Evolutionary conservation across 176 grass and related monocot genomes (phyloP).

Genomic region (Triticum turgidum): DNA sequence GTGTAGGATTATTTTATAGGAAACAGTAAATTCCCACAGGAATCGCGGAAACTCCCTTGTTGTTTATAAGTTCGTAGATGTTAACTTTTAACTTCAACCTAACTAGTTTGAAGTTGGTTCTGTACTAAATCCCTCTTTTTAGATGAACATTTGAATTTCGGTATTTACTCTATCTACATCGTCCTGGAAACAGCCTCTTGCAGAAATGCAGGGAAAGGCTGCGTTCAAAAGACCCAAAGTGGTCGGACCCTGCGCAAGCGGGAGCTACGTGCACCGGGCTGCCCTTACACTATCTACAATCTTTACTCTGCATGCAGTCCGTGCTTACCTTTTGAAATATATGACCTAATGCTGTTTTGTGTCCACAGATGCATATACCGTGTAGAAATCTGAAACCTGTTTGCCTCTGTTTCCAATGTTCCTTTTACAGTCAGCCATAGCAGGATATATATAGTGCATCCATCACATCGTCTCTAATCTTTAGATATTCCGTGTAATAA

Average conservation of each 20-base stretch:
- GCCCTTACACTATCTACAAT: neutral
- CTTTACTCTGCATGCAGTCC: neutral
- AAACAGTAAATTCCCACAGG: neutral
- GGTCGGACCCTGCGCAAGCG: too few relatives aligned
- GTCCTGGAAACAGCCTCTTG: too few relatives aligned
- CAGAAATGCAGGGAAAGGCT: too few relatives aligned
- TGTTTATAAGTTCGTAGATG: neutral
- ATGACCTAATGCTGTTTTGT: neutral
- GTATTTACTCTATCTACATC: neutral
- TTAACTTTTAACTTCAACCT: neutral
- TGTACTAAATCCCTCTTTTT: neutral
- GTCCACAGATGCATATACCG: neutral
- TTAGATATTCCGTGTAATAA: slow-evolving; percentile 9
- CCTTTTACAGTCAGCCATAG: neutral
- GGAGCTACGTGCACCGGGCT: too few relatives aligned
- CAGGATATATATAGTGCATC: slow-evolving; percentile 12
- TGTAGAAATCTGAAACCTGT: slow-evolving; percentile 23
- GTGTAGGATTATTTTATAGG: neutral
- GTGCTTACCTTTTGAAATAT: neutral
- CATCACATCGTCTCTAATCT: slow-evolving; percentile 20
- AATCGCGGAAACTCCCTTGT: neutral
- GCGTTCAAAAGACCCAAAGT: too few relatives aligned
- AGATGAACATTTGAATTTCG: neutral
- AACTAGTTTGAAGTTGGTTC: neutral
- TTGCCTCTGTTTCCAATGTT: neutral